Evolutionary conservation across 768 basidiomycete genomes (phyloP).

Genomic region (Tricholoma bakamatsutake): DNA sequence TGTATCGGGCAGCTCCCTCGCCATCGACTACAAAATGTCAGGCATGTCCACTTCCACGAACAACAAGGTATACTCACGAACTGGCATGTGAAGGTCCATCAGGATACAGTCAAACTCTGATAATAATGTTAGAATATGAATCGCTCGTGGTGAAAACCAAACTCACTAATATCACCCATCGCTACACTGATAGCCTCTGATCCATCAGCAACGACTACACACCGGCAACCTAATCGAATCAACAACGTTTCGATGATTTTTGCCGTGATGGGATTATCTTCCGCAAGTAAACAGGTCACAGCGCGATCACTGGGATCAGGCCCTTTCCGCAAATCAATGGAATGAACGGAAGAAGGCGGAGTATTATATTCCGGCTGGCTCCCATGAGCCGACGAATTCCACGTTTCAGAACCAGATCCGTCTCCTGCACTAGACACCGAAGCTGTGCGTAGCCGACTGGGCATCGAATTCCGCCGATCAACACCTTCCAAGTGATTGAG

Average conservation of each 20-base stretch:
- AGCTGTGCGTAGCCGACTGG: slow-evolving; percentile 81
- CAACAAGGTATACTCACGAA: slow-evolving; percentile 50
- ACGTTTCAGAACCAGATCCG: slow-evolving; percentile 71
- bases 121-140: slow-evolving; percentile 15
- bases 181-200: slow-evolving; percentile 96
- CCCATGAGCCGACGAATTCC: slow-evolving; percentile 51
- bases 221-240: slow-evolving; percentile 90
- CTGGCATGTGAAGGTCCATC: slow-evolving; percentile 95
- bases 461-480: slow-evolving; percentile 77
- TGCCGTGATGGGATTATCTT: slow-evolving; percentile 96
- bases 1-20: slow-evolving; percentile 93
- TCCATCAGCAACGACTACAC: slow-evolving; percentile 93
- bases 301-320: slow-evolving; percentile 79
- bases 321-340: slow-evolving; percentile 71
- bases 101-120: slow-evolving; percentile 93
- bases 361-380: slow-evolving; percentile 57
- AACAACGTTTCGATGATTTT: slow-evolving; percentile 96
- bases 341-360: slow-evolving; percentile 81
- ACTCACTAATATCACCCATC: slow-evolving; percentile 95
- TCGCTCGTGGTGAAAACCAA: slow-evolving; percentile 4
- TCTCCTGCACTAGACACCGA: slow-evolving; percentile 81
- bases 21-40: slow-evolving; percentile 63
- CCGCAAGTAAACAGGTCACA: slow-evolving; percentile 92
- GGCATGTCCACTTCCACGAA: neutral
- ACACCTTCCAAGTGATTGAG: slow-evolving; percentile 71